A percentile compares a stretch with the other conserved stretches of the same genome.
Conservation (phyloP, 495 filamentous ascomycete genomes). For the Neurospora discreta region DNA sequence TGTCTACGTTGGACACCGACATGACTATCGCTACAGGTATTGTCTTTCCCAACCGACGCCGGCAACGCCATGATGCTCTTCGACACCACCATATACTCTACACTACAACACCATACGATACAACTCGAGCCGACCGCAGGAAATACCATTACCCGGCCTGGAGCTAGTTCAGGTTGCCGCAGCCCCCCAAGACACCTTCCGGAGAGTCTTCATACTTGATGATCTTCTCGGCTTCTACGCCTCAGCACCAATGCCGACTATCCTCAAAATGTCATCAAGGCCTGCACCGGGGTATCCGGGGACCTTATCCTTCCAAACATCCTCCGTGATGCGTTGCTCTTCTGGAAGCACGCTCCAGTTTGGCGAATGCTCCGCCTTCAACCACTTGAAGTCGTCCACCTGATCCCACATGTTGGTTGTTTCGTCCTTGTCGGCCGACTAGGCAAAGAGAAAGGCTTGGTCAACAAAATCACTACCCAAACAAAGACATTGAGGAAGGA, state of each 20-base stretch:
- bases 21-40: neutral
- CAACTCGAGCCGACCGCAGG: neutral
- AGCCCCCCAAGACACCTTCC: neutral
- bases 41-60: neutral
- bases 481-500: neutral
- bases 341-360: conserved; percentile 69
- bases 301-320: conserved; percentile 61
- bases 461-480: neutral
- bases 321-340: conserved; percentile 46
- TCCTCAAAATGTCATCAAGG: conserved; percentile 57
- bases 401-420: conserved; percentile 66
- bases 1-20: neutral
- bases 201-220: neutral
- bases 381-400: conserved; percentile 96
- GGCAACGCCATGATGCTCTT: neutral
- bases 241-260: conserved; percentile 32
- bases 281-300: conserved; percentile 50
- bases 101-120: neutral
- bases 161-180: neutral
- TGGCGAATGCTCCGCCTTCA: conserved; percentile 73
- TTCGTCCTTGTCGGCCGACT: conserved; percentile 23
- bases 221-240: neutral
- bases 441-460: neutral
- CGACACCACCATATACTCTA: neutral
- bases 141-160: neutral